Conservation (phyloP, 257 asterid genomes). For the Solanum habrochaites region DNA sequence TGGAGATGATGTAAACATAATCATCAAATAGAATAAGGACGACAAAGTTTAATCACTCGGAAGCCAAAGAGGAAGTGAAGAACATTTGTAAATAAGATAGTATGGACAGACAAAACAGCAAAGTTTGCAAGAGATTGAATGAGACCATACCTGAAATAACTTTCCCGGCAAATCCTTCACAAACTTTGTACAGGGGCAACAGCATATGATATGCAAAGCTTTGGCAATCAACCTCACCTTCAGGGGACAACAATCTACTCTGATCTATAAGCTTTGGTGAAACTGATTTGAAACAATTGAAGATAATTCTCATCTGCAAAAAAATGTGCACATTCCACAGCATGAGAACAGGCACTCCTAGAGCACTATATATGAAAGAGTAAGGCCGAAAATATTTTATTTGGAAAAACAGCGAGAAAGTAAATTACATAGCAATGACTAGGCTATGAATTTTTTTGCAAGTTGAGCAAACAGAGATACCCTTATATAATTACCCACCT, state of each 20-base stretch:
- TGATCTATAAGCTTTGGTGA: constrained; percentile 44
- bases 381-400: background rate
- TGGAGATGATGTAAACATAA: background rate
- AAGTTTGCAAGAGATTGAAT: background rate
- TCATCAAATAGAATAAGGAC: background rate
- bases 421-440: background rate
- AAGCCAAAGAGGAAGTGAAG: background rate
- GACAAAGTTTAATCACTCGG: background rate
- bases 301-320: constrained; percentile 73
- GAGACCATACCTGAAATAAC: constrained; percentile 51
- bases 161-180: constrained; percentile 72
- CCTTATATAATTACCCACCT: constrained; percentile 30
- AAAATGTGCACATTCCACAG: background rate
- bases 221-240: constrained; percentile 25
- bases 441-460: background rate
- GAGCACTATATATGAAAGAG: background rate
- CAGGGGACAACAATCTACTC: constrained; percentile 7
- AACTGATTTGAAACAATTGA: constrained; percentile 55
- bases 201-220: constrained; percentile 56
- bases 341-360: background rate
- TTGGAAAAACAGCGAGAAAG: background rate
- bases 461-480: background rate
- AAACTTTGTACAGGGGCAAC: constrained; percentile 70
- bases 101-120: background rate
- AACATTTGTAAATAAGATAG: background rate